phyloP scores from a whole-genome alignment of 148 eudicot genomes.

The Pharnaceum exiguum region DNA sequence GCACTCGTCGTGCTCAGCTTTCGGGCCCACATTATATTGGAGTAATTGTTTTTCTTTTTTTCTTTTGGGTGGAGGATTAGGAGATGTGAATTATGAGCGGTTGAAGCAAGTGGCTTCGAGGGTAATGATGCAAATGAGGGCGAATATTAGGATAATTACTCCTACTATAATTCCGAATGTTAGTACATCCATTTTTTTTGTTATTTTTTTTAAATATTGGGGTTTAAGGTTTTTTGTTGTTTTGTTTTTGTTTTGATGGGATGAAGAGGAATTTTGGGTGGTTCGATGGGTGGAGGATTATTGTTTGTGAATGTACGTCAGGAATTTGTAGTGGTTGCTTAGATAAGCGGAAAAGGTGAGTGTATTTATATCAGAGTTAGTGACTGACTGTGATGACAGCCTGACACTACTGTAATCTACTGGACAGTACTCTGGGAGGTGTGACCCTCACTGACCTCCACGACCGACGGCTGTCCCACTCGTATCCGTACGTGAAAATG shows the following conservation, averaged over 20 bases:
- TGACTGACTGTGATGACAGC: too few relatives aligned
- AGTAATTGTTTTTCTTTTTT: neutral
- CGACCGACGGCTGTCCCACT: too few relatives aligned
- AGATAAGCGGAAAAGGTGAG: too few relatives aligned
- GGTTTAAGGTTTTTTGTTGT: neutral
- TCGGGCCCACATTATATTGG: conserved; percentile 46
- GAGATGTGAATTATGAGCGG: conserved; percentile 14
- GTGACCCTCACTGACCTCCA: too few relatives aligned
- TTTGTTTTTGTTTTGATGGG: neutral
- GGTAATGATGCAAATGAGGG: conserved; percentile 59
- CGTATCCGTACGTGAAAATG: too few relatives aligned
- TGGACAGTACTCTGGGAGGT: too few relatives aligned
- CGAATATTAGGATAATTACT: conserved; percentile 59
- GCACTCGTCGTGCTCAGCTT: conserved; percentile 34
- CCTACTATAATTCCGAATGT: conserved; percentile 76
- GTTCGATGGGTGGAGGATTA: too few relatives aligned
- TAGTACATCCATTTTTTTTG: conserved; percentile 50
- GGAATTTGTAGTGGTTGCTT: too few relatives aligned
- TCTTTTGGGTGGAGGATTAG: neutral
- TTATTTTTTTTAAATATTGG: neutral
- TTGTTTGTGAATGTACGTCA: too few relatives aligned
- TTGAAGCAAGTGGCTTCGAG: conserved; percentile 74
- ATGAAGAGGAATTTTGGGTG: neutral
- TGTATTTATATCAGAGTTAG: too few relatives aligned
- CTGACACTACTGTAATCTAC: too few relatives aligned